Conservation (phyloP, 2,329 filamentous ascomycete genomes). For the Lasiodiplodia sp. region DNA sequence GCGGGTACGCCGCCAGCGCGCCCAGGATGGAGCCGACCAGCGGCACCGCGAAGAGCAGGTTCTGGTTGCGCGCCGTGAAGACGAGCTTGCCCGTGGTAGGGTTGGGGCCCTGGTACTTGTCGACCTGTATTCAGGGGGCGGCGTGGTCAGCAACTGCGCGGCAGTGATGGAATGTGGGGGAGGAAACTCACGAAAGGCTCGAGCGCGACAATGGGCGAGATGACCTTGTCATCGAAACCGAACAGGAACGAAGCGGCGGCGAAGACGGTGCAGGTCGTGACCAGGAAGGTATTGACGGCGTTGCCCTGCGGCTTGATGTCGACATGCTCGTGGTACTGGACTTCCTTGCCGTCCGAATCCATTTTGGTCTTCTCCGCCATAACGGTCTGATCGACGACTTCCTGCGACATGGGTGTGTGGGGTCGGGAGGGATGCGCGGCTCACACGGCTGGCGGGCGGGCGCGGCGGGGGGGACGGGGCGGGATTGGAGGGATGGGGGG, state of each 20-base stretch:
- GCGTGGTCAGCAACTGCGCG: neutral
- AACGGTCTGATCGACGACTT: neutral
- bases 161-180: neutral
- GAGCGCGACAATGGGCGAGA: conserved; percentile 24
- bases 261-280: conserved; percentile 15
- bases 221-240: conserved; percentile 25
- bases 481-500: neutral
- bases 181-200: conserved; percentile 17
- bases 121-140: neutral
- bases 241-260: conserved; percentile 24
- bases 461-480: neutral
- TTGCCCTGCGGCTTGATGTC: conserved; percentile 18
- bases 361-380: conserved; percentile 19
- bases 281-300: conserved; percentile 14
- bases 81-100: conserved; percentile 13
- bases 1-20: conserved; percentile 22
- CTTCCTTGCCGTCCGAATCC: neutral
- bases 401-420: conserved; percentile 8
- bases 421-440: neutral
- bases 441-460: neutral
- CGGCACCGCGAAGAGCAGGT: conserved; percentile 24
- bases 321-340: conserved; percentile 10
- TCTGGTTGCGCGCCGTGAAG: conserved; percentile 26
- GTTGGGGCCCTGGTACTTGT: conserved; percentile 21
- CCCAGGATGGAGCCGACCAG: conserved; percentile 27